Percentiles rank a stretch among this genome's conserved stretches.
These are phyloP conservation scores for Tephrocybe rancida DNA, from an alignment of 768 basidiomycete genomes.

Conservation along the genomic window DNA sequence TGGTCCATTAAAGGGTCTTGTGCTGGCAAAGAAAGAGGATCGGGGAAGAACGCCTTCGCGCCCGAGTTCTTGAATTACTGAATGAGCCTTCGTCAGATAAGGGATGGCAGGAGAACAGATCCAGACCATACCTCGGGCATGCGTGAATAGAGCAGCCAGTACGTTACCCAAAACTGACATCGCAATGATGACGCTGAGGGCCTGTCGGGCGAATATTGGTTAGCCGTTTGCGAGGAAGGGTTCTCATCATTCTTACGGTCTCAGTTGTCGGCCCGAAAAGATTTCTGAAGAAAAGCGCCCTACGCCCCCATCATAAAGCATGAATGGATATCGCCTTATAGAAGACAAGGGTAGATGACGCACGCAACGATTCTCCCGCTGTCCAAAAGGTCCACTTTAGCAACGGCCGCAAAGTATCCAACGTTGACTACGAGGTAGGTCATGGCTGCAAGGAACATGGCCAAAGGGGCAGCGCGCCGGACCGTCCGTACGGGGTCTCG, in stretches of 20 bases:
- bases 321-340: neutral
- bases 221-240: neutral
- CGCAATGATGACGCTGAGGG: conserved; percentile 60
- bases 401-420: conserved; percentile 73
- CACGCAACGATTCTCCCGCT: conserved; percentile 68
- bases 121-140: conserved; percentile 57
- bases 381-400: conserved; percentile 61
- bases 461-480: conserved; percentile 67
- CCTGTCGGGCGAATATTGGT: conserved; percentile 31
- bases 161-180: conserved; percentile 66
- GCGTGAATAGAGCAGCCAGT: conserved; percentile 60
- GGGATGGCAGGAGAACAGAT: neutral
- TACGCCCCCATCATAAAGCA: conserved; percentile 20
- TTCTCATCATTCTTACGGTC: conserved; percentile 35
- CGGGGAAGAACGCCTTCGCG: conserved; percentile 68
- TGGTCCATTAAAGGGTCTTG: conserved; percentile 69
- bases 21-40: conserved; percentile 67
- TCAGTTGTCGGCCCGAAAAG: conserved; percentile 65
- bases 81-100: neutral
- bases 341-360: conserved; percentile 21
- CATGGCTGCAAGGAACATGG: conserved; percentile 54
- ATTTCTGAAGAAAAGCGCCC: conserved; percentile 73
- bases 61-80: conserved; percentile 76
- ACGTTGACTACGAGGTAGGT: conserved; percentile 67
- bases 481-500: conserved; percentile 69